Percentiles rank a stretch among this genome's conserved stretches.
Evolutionary conservation across 1,284 basidiomycete species (phyloP).

Genomic region (Singerocomus inundabilis): DNA sequence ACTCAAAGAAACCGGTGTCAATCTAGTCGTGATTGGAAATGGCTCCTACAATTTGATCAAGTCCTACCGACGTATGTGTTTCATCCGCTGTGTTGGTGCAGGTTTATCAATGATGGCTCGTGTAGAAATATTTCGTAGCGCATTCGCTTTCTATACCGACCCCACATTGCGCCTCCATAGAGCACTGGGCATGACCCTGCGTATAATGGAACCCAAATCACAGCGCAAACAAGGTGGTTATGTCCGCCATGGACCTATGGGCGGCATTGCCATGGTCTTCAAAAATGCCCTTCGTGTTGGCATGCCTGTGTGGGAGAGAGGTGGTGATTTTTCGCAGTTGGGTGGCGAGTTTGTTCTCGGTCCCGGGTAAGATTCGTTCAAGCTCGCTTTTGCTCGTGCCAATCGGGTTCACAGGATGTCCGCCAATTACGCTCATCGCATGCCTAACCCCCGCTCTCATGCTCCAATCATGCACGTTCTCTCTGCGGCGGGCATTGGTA

Average conservation of each 20-base stretch:
- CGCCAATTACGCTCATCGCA: slow-evolving; percentile 69
- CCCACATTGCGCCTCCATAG: slow-evolving; percentile 67
- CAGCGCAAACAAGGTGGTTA: slow-evolving; percentile 53
- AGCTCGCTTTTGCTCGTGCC: slow-evolving; percentile 13
- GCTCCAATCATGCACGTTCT: slow-evolving; percentile 67
- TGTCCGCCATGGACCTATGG: slow-evolving; percentile 58
- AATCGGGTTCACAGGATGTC: slow-evolving; percentile 40
- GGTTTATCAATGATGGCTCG: neutral
- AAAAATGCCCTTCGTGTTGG: slow-evolving; percentile 63
- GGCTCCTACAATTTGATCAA: slow-evolving; percentile 73
- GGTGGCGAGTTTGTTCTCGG: slow-evolving; percentile 90
- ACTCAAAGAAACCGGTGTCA: slow-evolving; percentile 53
- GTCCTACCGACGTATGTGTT: slow-evolving; percentile 58
- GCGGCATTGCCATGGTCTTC: slow-evolving; percentile 69
- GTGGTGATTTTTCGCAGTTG: slow-evolving; percentile 74
- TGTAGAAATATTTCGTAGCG: slow-evolving; percentile 57
- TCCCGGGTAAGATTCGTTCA: slow-evolving; percentile 52
- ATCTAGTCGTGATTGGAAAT: slow-evolving; percentile 75
- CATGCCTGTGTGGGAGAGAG: slow-evolving; percentile 78
- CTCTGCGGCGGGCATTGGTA: slow-evolving; percentile 51
- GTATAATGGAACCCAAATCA: slow-evolving; percentile 39
- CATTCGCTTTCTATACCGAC: slow-evolving; percentile 76
- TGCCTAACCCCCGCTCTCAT: slow-evolving; percentile 70
- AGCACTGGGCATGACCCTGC: slow-evolving; percentile 72
- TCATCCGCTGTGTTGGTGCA: slow-evolving; percentile 5